phyloP scores from a whole-genome alignment of 2,329 filamentous ascomycete species.

The Pestalotiopsis fici region DNA sequence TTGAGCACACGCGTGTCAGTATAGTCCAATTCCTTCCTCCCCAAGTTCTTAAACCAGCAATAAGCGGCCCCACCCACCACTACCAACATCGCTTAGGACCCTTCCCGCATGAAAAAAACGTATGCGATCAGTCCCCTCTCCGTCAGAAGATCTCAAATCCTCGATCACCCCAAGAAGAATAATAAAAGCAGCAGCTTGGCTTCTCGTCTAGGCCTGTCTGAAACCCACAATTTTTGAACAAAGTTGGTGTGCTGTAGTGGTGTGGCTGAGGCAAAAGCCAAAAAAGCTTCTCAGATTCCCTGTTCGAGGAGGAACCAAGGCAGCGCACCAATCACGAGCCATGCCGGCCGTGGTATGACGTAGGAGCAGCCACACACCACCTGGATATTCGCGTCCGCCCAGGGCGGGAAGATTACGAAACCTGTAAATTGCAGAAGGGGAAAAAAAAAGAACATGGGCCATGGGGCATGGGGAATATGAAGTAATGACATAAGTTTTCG shows the following conservation, averaged over 20 bases:
- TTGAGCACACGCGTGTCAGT: too few relatives aligned
- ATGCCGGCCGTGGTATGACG: not conserved
- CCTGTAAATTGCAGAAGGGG: not conserved
- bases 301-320: not conserved
- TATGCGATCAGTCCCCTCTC: not conserved
- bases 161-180: not conserved
- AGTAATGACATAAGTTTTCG: not conserved
- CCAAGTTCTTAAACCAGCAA: too few relatives aligned
- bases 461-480: not conserved
- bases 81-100: not conserved
- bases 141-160: not conserved
- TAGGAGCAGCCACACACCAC: constrained; percentile 6
- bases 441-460: not conserved
- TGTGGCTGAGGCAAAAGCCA: not conserved
- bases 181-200: not conserved
- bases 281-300: not conserved
- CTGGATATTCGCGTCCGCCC: not conserved
- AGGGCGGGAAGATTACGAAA: constrained; percentile 1
- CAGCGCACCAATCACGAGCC: not conserved
- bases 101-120: not conserved
- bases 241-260: not conserved
- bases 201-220: not conserved
- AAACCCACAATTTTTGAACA: not conserved
- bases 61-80: not conserved
- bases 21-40: not conserved